These are phyloP conservation scores for Dichomitus squalens DNA, from an alignment of 1,284 basidiomycete species.

Conservation along the genomic window DNA sequence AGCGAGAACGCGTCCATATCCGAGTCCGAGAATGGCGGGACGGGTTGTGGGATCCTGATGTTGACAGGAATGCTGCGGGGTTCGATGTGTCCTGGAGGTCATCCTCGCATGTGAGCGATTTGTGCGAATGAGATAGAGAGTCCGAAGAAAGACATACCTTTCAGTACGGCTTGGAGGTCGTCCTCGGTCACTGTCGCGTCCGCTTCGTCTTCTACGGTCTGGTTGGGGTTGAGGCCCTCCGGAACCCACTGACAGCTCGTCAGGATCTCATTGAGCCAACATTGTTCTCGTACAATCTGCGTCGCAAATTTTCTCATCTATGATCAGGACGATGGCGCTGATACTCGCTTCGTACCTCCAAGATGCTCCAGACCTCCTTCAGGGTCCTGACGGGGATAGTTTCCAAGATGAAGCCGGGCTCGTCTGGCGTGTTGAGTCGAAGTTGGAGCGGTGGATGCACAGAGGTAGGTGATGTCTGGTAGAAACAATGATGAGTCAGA, in stretches of 20 bases:
- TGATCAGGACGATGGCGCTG: neutral
- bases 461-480: slow-evolving; percentile 54
- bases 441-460: slow-evolving; percentile 69
- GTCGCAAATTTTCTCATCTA: neutral
- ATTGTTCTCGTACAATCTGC: slow-evolving; percentile 76
- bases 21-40: slow-evolving; percentile 19
- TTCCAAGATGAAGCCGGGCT: slow-evolving; percentile 72
- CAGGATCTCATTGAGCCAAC: slow-evolving; percentile 75
- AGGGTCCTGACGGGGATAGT: slow-evolving; percentile 68
- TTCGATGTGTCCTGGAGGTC: slow-evolving; percentile 44
- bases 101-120: neutral
- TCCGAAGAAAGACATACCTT: slow-evolving; percentile 37
- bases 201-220: neutral
- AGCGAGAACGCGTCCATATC: slow-evolving; percentile 36
- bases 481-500: neutral
- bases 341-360: slow-evolving; percentile 52
- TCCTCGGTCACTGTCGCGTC: slow-evolving; percentile 47
- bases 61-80: slow-evolving; percentile 66
- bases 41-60: slow-evolving; percentile 46
- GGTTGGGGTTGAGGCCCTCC: slow-evolving; percentile 41
- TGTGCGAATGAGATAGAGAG: neutral
- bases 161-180: slow-evolving; percentile 57
- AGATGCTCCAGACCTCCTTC: slow-evolving; percentile 69
- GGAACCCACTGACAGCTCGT: slow-evolving; percentile 58
- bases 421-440: slow-evolving; percentile 63